Percentiles rank a stretch among this genome's conserved stretches.
phyloP scores from a whole-genome alignment of 805 yeast genomes.

The Sugiyamaella qingdaonensis region DNA sequence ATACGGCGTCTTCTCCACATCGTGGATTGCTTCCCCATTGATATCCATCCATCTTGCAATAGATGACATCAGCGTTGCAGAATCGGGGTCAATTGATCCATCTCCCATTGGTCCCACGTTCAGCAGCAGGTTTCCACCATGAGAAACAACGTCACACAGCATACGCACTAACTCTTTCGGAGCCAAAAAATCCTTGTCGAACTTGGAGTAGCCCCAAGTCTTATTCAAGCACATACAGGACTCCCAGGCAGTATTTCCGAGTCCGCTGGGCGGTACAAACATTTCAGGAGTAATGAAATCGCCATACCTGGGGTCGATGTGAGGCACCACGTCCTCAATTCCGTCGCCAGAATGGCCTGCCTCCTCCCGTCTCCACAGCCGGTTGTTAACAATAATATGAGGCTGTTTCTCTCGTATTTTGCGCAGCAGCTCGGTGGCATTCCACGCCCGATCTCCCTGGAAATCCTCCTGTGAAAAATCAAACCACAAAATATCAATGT shows the following conservation, averaged over 20 bases:
- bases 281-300: constrained; percentile 21
- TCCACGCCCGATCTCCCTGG: constrained; percentile 21
- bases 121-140: constrained; percentile 18
- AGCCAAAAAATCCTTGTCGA: constrained; percentile 14
- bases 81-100: constrained; percentile 13
- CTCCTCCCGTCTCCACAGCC: constrained; percentile 16
- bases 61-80: constrained; percentile 3
- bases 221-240: constrained; percentile 17
- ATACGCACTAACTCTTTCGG: constrained; percentile 9
- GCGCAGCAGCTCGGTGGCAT: constrained; percentile 7
- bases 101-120: constrained; percentile 20
- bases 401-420: constrained; percentile 14
- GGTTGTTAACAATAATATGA: constrained; percentile 16
- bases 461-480: constrained; percentile 15
- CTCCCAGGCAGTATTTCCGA: constrained; percentile 15
- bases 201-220: constrained; percentile 19
- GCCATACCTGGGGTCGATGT: constrained; percentile 17
- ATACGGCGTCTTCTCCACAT: constrained; percentile 10
- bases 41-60: constrained; percentile 16
- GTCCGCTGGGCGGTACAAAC: constrained; percentile 15
- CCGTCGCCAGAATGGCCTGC: constrained; percentile 15
- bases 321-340: constrained; percentile 8
- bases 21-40: constrained; percentile 12
- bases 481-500: constrained; percentile 17
- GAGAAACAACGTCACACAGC: constrained; percentile 14